These are phyloP conservation scores for Boechera stricta DNA, from an alignment of 345 rosid genomes.

Conservation along the genomic window DNA sequence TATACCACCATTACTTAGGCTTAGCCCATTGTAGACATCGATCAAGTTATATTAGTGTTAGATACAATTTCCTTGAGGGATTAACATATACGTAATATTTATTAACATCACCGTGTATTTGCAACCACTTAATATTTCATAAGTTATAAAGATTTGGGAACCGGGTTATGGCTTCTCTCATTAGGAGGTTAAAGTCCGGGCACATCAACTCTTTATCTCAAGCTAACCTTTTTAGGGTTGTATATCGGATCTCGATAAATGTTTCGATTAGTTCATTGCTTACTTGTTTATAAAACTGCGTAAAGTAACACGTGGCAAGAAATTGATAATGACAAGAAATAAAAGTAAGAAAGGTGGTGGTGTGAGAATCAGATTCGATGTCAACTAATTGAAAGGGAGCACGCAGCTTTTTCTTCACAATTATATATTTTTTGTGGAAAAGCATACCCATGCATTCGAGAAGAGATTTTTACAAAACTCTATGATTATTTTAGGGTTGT, in stretches of 20 bases:
- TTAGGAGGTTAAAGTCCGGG: background rate
- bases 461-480: background rate
- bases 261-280: background rate
- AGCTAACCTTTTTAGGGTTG: background rate
- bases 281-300: background rate
- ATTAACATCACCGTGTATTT: background rate
- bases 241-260: background rate
- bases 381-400: slow-evolving; percentile 34
- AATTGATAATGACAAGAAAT: slow-evolving; percentile 35
- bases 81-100: background rate
- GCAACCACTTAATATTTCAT: background rate
- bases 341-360: slow-evolving; percentile 40
- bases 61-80: background rate
- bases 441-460: slow-evolving; percentile 20
- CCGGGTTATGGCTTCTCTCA: slow-evolving; percentile 2
- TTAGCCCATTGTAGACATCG: background rate
- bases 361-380: slow-evolving; percentile 47
- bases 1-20: background rate
- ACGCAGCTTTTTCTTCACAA: slow-evolving; percentile 39
- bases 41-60: background rate
- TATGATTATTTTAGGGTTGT: no score
- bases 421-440: slow-evolving; percentile 13
- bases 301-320: slow-evolving; percentile 24
- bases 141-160: background rate
- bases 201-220: background rate